Evolutionary conservation across 305 asterid species (phyloP).

Genomic region (Fraxinus floribunda): DNA sequence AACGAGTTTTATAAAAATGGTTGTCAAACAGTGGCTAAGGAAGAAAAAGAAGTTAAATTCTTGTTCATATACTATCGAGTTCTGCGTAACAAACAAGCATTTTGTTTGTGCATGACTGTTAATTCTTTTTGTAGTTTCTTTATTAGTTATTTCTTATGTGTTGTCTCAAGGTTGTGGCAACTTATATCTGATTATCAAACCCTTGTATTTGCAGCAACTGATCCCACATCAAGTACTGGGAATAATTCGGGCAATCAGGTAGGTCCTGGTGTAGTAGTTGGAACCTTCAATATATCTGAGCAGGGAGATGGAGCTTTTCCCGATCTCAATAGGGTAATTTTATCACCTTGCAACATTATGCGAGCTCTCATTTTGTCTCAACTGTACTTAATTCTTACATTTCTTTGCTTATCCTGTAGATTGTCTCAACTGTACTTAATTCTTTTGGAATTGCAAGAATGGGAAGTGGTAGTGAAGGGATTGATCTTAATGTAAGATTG

Average conservation of each 20-base stretch:
- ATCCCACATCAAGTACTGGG: conserved; percentile 52
- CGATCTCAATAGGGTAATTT: conserved; percentile 72
- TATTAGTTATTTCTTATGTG: conserved; percentile 12
- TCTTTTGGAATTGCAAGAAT: conserved; percentile 68
- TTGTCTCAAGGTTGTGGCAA: conserved; percentile 20
- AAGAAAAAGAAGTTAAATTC: background rate
- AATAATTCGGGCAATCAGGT: conserved; percentile 41
- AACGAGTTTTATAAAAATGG: no score
- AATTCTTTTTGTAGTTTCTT: conserved; percentile 10
- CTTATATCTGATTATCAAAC: conserved; percentile 26
- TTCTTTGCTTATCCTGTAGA: conserved; percentile 43
- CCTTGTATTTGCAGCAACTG: conserved; percentile 50
- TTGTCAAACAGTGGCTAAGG: background rate
- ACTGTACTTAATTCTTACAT: no score
- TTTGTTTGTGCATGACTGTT: background rate
- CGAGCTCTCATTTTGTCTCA: conserved; percentile 19
- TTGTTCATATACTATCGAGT: background rate
- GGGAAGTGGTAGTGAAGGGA: conserved; percentile 71
- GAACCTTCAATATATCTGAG: conserved; percentile 80
- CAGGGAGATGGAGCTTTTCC: conserved; percentile 79
- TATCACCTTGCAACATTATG: conserved; percentile 9
- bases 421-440: conserved; percentile 73
- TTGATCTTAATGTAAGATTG: conserved; percentile 77
- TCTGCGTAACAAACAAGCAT: background rate
- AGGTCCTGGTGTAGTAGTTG: conserved; percentile 70